Evolutionary conservation across 495 filamentous ascomycete genomes (phyloP).

Genomic region (Mycothermus thermophilus): DNA sequence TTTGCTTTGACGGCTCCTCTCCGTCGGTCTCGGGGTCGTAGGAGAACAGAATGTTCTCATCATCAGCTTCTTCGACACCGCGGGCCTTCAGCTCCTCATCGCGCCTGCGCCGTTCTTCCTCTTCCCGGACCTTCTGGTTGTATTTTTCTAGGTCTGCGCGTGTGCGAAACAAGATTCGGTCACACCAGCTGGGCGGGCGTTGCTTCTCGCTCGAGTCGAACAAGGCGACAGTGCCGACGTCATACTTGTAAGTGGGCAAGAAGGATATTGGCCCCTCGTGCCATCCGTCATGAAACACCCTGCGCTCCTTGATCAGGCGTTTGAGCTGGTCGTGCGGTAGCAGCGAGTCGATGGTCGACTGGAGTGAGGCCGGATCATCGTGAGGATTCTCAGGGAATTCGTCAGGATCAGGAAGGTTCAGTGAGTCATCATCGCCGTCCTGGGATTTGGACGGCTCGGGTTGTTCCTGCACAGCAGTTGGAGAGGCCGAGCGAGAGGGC

Average conservation of each 20-base stretch:
- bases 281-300: conserved; percentile 84
- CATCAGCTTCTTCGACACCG: conserved; percentile 59
- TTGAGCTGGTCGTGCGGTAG: conserved; percentile 82
- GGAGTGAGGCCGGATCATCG: conserved; percentile 46
- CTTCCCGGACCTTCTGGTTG: conserved; percentile 49
- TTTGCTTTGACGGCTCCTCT: conserved; percentile 22
- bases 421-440: conserved; percentile 21
- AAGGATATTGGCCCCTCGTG: conserved; percentile 78
- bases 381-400: conserved; percentile 39
- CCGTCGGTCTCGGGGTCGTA: conserved; percentile 75
- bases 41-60: conserved; percentile 78
- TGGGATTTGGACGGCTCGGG: too few relatives aligned
- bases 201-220: conserved; percentile 95
- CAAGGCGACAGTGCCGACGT: conserved; percentile 79
- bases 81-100: conserved; percentile 76
- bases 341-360: conserved; percentile 73
- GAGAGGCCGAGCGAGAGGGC: too few relatives aligned
- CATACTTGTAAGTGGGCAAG: conserved; percentile 91
- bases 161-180: conserved; percentile 82
- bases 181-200: conserved; percentile 90
- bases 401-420: conserved; percentile 37
- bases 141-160: conserved; percentile 56
- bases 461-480: too few relatives aligned
- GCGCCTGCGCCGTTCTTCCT: conserved; percentile 50
- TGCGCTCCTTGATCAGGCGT: conserved; percentile 55